phyloP scores from a whole-genome alignment of 306 rosid species.

The Gastrolobium villosum region DNA sequence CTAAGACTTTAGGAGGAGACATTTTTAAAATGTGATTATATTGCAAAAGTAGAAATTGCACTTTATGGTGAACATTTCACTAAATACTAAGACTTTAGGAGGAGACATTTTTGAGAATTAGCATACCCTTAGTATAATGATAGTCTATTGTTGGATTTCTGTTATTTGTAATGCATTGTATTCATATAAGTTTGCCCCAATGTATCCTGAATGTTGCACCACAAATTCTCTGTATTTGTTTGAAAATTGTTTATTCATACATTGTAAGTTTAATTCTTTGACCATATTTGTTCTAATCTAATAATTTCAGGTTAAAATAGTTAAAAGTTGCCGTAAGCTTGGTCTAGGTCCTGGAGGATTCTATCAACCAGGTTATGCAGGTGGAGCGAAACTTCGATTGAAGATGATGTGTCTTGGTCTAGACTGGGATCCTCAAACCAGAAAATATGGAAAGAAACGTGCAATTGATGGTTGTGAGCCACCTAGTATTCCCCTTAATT shows the following conservation, averaged over 20 bases:
- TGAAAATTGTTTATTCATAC: background rate
- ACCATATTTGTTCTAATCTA: background rate
- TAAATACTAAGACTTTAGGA: background rate
- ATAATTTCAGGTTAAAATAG: constrained; percentile 59
- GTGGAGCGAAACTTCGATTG: constrained; percentile 69
- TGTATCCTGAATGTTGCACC: constrained; percentile 8
- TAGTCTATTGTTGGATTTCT: background rate
- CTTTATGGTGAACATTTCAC: background rate
- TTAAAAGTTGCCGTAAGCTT: constrained; percentile 56
- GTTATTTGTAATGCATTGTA: background rate
- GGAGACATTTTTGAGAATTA: background rate
- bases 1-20: no score
- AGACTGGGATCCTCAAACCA: constrained; percentile 78
- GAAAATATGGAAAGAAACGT: constrained; percentile 54
- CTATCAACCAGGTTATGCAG: constrained; percentile 68
- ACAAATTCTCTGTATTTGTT: background rate
- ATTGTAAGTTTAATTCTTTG: background rate
- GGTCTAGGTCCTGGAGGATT: constrained; percentile 80
- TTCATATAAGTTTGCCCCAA: background rate
- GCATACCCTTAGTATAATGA: background rate
- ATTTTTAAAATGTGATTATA: background rate
- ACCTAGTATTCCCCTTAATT: constrained; percentile 59
- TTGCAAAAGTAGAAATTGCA: background rate
- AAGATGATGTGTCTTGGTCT: constrained; percentile 83
- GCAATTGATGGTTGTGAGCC: constrained; percentile 54